phyloP scores from a whole-genome alignment of 805 yeast genomes.

The Cyberlindnera lachancei region DNA sequence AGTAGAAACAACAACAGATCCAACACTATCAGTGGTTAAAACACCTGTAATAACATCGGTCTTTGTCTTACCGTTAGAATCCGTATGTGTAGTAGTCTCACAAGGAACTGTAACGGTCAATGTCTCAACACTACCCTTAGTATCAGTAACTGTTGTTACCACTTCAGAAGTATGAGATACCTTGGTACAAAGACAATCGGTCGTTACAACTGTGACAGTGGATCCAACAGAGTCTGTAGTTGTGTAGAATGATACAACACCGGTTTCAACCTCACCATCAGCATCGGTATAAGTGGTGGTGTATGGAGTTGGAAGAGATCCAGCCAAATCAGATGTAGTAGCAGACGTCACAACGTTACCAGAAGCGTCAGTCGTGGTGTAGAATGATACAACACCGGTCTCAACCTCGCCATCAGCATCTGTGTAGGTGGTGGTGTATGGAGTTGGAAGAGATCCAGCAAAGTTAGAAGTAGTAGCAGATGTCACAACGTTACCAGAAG shows the following conservation, averaged over 20 bases:
- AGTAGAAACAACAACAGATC: neutral
- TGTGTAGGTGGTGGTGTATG: slow-evolving; percentile 9
- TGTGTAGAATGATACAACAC: slow-evolving; percentile 1
- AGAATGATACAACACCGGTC: slow-evolving; percentile 5
- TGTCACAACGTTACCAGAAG: slow-evolving; percentile 2
- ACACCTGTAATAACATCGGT: slow-evolving; percentile 4
- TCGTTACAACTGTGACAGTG: neutral
- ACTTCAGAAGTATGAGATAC: neutral
- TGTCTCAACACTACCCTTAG: slow-evolving; percentile 3
- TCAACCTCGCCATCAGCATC: slow-evolving; percentile 4
- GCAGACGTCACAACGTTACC: slow-evolving; percentile 4
- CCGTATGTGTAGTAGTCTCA: slow-evolving; percentile 4
- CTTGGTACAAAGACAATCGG: neutral
- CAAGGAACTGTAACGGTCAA: slow-evolving; percentile 3
- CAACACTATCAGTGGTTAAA: slow-evolving; percentile 2
- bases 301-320: no score
- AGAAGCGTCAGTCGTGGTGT: slow-evolving; percentile 6
- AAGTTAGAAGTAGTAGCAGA: slow-evolving; percentile 1
- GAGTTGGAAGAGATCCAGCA: slow-evolving; percentile 3
- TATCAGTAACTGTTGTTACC: slow-evolving; percentile 4
- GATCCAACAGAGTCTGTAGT: slow-evolving; percentile 5
- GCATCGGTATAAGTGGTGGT: slow-evolving; percentile 4
- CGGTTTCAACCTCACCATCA: slow-evolving; percentile 2
- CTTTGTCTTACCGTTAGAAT: slow-evolving; percentile 1
- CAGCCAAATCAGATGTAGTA: slow-evolving; percentile 4